Conservation (phyloP, 75 land plant genomes). For the Adiantum capillusveneris region DNA sequence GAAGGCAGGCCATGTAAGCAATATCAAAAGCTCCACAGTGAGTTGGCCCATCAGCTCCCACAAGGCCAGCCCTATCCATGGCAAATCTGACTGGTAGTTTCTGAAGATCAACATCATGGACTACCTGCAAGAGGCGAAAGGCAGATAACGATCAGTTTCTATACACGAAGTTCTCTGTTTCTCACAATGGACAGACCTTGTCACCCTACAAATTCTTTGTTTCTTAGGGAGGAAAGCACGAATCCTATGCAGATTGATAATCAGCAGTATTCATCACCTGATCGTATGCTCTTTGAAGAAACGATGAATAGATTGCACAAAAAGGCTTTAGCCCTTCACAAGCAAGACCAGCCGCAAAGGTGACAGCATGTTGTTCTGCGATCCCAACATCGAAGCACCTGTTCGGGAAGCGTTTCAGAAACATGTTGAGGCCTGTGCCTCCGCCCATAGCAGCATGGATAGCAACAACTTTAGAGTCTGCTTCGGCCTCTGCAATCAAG, state of each 20-base stretch:
- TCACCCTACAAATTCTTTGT: too few relatives aligned
- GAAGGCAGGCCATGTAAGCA: slow-evolving; percentile 77
- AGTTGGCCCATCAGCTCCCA: slow-evolving; percentile 75
- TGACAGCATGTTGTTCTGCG: slow-evolving; percentile 81
- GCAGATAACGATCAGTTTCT: too few relatives aligned
- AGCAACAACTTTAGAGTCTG: slow-evolving; percentile 42
- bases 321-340: slow-evolving; percentile 80
- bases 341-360: slow-evolving; percentile 74
- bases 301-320: slow-evolving; percentile 60
- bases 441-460: slow-evolving; percentile 68
- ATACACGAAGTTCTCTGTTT: background rate
- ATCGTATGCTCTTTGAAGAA: slow-evolving; percentile 69
- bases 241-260: background rate
- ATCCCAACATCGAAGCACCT: slow-evolving; percentile 80
- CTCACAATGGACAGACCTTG: too few relatives aligned
- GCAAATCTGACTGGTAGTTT: slow-evolving; percentile 68
- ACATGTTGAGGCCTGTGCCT: slow-evolving; percentile 46
- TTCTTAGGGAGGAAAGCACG: background rate
- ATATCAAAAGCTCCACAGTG: slow-evolving; percentile 79
- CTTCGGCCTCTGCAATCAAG: slow-evolving; percentile 61
- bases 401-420: slow-evolving; percentile 50
- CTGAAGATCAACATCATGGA: slow-evolving; percentile 78
- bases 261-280: slow-evolving; percentile 33
- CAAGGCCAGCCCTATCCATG: slow-evolving; percentile 75
- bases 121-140: slow-evolving; percentile 37